Evolutionary conservation across 2,329 filamentous ascomycete species (phyloP).

Genomic region (Aspergillus sp.): DNA sequence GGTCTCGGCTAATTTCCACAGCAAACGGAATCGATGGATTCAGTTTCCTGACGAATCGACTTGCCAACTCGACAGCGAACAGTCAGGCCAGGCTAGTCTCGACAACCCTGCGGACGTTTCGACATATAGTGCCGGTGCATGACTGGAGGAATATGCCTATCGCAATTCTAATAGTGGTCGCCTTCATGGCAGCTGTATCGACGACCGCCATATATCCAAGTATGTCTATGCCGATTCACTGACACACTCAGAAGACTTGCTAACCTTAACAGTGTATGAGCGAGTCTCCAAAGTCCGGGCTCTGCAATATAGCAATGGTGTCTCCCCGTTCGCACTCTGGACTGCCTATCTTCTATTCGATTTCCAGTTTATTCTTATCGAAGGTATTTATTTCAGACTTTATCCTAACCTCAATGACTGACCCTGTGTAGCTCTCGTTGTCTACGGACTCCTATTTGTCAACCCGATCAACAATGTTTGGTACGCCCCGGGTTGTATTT

Average conservation of each 20-base stretch:
- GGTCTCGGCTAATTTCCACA: background rate
- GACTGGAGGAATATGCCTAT: background rate
- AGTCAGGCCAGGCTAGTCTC: background rate
- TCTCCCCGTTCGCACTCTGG: background rate
- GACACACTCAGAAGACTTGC: background rate
- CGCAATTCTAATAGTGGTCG: background rate
- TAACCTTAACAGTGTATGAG: background rate
- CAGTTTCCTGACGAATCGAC: background rate
- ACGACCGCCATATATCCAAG: background rate
- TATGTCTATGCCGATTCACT: background rate
- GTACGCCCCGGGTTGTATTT: background rate
- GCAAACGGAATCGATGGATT: background rate
- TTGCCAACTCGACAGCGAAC: background rate
- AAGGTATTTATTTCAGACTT: background rate
- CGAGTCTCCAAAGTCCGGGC: background rate
- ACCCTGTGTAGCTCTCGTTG: background rate
- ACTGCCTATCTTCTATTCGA: background rate
- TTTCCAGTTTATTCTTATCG: background rate
- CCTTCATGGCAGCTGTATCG: background rate
- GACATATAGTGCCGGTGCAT: background rate
- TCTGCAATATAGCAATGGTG: background rate
- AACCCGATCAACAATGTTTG: background rate
- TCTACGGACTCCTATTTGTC: background rate
- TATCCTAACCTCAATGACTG: background rate
- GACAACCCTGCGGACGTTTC: background rate